phyloP scores from a whole-genome alignment of 139 green algal genomes.

The Micractinium sp. region DNA sequence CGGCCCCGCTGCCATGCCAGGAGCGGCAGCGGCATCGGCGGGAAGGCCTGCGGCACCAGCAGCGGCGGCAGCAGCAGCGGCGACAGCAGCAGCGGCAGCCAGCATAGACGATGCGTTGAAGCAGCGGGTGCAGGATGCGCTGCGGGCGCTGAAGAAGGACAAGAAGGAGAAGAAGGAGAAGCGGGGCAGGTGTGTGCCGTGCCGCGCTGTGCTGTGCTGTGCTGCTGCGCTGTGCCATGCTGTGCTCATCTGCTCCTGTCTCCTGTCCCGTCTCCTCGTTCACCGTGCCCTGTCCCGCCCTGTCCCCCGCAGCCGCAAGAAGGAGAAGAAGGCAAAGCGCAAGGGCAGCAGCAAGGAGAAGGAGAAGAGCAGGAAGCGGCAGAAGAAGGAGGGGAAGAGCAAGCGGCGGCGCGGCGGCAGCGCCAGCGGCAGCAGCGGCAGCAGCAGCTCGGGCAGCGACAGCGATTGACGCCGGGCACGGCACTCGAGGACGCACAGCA shows the following conservation, averaged over 20 bases:
- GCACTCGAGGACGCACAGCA: too few relatives aligned
- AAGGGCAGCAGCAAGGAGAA: constrained; percentile 21
- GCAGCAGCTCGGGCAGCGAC: background rate
- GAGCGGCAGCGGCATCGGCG: background rate
- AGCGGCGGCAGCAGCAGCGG: background rate
- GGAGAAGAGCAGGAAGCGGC: constrained; percentile 17
- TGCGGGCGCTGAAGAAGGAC: constrained; percentile 24
- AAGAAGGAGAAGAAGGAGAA: constrained; percentile 47
- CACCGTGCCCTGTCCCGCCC: background rate
- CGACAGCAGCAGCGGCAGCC: background rate
- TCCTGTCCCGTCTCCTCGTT: background rate
- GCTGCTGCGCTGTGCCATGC: background rate
- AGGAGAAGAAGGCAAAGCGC: constrained; percentile 43
- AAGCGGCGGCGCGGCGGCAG: background rate
- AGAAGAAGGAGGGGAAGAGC: background rate
- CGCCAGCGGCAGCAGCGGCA: background rate
- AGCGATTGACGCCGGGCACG: background rate
- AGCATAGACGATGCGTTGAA: constrained; percentile 7
- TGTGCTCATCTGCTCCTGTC: background rate
- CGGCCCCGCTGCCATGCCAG: background rate
- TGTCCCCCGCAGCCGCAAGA: constrained; percentile 22
- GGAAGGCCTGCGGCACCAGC: background rate
- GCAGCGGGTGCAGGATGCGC: constrained; percentile 36
- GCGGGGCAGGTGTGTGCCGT: constrained; percentile 19
- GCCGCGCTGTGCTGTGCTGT: background rate